phyloP scores from a whole-genome alignment of 805 yeast genomes.

The Pichia phayaonensis region DNA sequence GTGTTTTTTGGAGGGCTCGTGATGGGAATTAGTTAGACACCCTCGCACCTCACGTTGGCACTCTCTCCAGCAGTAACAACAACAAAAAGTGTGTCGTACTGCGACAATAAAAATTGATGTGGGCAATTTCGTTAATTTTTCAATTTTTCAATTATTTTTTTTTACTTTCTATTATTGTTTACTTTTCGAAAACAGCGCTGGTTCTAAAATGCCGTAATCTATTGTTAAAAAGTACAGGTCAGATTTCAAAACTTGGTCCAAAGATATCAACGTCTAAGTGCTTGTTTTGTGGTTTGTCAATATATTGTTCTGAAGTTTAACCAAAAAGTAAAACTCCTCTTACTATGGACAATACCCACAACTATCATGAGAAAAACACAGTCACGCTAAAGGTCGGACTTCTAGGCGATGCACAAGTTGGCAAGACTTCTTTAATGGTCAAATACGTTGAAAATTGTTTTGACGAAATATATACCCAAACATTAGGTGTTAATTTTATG shows the following conservation, averaged over 20 bases:
- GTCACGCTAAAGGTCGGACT: slow-evolving; percentile 82
- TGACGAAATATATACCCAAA: slow-evolving; percentile 87
- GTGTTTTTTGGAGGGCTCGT: not conserved
- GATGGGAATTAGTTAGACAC: not conserved
- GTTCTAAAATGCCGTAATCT: not conserved
- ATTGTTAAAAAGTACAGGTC: not conserved
- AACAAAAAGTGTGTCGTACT: not conserved
- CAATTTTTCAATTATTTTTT: not conserved
- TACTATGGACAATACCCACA: not conserved
- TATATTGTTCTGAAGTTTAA: no score
- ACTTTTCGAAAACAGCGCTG: not conserved
- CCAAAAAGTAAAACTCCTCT: no score
- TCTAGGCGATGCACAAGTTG: slow-evolving; percentile 93
- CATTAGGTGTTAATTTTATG: slow-evolving; percentile 92
- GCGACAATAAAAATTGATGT: not conserved
- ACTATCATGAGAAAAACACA: slow-evolving; percentile 24
- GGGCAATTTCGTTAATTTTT: no score
- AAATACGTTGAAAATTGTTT: slow-evolving; percentile 93
- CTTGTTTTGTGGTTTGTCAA: not conserved
- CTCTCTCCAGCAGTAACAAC: no score
- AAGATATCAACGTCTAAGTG: not conserved
- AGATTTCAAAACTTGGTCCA: not conserved
- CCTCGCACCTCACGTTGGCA: not conserved
- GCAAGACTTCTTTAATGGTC: slow-evolving; percentile 94
- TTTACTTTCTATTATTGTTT: not conserved